Conservation (phyloP, 2,329 filamentous ascomycete species). For the Scedosporium apiospermum region DNA sequence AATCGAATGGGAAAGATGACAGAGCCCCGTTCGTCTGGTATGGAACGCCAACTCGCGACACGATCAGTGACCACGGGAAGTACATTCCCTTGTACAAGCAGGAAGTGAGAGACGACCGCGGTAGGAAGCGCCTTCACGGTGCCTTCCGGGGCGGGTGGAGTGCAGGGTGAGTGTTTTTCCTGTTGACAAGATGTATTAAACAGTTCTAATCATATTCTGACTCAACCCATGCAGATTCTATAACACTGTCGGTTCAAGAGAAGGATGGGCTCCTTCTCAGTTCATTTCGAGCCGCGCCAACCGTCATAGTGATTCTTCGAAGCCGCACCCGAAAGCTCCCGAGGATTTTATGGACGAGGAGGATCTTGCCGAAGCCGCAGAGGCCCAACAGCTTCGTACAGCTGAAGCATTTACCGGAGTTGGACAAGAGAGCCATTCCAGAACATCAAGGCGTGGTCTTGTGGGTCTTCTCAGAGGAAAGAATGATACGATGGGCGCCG, state of each 20-base stretch:
- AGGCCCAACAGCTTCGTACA: conserved; percentile 66
- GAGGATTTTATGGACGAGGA: conserved; percentile 99
- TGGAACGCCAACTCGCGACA: conserved; percentile 78
- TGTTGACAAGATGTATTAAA: no score
- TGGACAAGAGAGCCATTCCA: conserved; percentile 34
- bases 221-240: conserved; percentile 57
- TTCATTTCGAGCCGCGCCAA: conserved; percentile 85
- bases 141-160: conserved; percentile 96
- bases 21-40: conserved; percentile 69
- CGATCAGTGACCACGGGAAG: conserved; percentile 77
- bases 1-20: conserved; percentile 58
- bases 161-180: conserved; percentile 56
- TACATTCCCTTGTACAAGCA: conserved; percentile 98
- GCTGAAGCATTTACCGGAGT: conserved; percentile 65
- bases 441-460: conserved; percentile 24
- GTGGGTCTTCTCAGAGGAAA: conserved; percentile 62
- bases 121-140: conserved; percentile 83
- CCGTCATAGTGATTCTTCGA: conserved; percentile 60
- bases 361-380: conserved; percentile 78
- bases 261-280: conserved; percentile 88
- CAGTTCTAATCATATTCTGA: neutral
- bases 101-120: conserved; percentile 87
- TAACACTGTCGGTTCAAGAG: conserved; percentile 96
- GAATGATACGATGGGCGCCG: conserved; percentile 80
- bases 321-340: conserved; percentile 45